Evolutionary conservation across 2,329 filamentous ascomycete species (phyloP), one percentile per base, ranked within the genome.

Genomic region (Amauroascus verrucosus): DNA sequence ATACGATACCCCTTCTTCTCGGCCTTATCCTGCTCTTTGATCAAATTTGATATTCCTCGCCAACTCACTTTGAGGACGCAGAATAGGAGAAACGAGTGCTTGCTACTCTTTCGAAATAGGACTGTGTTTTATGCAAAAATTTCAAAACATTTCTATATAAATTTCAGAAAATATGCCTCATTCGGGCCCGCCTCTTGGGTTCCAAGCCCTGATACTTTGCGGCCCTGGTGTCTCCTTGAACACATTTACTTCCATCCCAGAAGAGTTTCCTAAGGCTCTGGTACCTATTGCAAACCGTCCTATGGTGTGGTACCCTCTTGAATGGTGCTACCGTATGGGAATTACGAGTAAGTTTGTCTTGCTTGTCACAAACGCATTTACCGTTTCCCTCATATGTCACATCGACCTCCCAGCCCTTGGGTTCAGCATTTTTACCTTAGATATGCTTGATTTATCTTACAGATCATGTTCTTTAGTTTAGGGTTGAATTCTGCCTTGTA

Each of bases 221-320:
- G 72, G 72, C 18, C 74, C 74, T 44, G 74, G 74, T 30, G 70
- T 74, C 20, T 74, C 72, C 4, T 63, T 77, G 24, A 75, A 71
- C 57, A 76, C 74, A 1, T 75, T 77, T 58, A 76, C 73, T n/a
- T 71, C 72, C 3, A 71, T 71, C 20, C 71, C 73, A 0, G 70
- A 72, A 55, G 72, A 76, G 47, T 72, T 66, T 54, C 72, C 73
- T n/a, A 75, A 75, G 60, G 70, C 71, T 33, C 63, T 77, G 16
- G 63, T 77, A n/a, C 71, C 72, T 16, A 66, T 76, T 55, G 74
- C 73, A 26, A 76, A 77, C 57, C 65, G 74, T 40, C 74, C 73
- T 4, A 75, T 76, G 73, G 65, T 76, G 41, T 77, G 68, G 65
- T 77, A 75, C 60, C 66, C 71, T 3, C 58, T 76, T 30, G 73